A percentile compares a stretch with the other conserved stretches of the same genome.
phyloP scores from a whole-genome alignment of 2,329 filamentous ascomycete species.

The Phymatotrichopsis omnivora region DNA sequence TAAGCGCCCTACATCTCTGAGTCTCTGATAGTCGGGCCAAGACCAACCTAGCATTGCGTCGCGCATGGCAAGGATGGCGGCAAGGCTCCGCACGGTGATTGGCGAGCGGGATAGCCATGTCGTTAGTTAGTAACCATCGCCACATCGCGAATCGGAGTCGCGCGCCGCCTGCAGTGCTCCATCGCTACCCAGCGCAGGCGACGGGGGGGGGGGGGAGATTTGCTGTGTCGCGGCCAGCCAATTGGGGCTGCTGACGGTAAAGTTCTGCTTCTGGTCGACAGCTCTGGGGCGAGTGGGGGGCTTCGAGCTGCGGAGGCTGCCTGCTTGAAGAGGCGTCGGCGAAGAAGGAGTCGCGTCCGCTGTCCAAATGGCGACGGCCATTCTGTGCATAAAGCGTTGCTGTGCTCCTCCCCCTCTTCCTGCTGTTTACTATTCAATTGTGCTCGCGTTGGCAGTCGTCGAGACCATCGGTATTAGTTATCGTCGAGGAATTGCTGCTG shows the following conservation, averaged over 20 bases:
- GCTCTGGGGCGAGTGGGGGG: neutral
- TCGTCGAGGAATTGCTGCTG: no score
- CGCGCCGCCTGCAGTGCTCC: conserved; percentile 12
- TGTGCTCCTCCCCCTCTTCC: neutral
- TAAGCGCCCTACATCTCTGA: conserved; percentile 15
- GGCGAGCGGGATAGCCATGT: conserved; percentile 8
- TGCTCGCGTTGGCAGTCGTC: neutral
- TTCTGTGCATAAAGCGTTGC: neutral
- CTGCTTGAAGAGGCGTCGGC: neutral
- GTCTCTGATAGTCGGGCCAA: conserved; percentile 6
- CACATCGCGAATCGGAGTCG: no score
- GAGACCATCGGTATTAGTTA: no score
- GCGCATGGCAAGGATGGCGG: conserved; percentile 15
- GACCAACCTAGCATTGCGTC: conserved; percentile 6
- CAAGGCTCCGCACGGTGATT: conserved; percentile 12
- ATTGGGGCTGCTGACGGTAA: neutral
- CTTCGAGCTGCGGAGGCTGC: neutral
- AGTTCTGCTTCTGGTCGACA: neutral
- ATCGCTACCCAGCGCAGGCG: conserved; percentile 12
- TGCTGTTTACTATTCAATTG: neutral
- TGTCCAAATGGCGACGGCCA: neutral
- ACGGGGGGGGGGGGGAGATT: conserved; percentile 6
- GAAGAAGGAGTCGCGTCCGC: neutral
- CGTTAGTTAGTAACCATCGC: no score
- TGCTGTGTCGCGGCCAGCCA: conserved; percentile 2